Percentiles rank a stretch among this genome's conserved stretches.
These are phyloP conservation scores for Colletotrichum sp. DNA, from an alignment of 2,329 filamentous ascomycete genomes.

Conservation along the genomic window DNA sequence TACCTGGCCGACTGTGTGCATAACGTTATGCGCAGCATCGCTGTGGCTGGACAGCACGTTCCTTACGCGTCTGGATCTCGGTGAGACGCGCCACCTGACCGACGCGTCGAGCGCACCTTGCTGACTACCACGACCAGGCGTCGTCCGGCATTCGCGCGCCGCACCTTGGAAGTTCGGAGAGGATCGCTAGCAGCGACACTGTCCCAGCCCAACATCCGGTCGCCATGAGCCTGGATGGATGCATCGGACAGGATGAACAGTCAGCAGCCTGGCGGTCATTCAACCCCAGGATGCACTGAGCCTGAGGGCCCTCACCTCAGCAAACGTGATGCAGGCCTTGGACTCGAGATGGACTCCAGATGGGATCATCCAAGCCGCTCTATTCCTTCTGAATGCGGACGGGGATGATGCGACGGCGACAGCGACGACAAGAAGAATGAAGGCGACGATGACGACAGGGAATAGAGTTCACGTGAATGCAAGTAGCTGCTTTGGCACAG, in stretches of 20 bases:
- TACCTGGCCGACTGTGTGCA: not conserved
- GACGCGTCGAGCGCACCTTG: not conserved
- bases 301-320: not conserved
- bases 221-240: not conserved
- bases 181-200: not conserved
- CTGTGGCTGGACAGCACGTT: not conserved
- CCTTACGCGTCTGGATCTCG: not conserved
- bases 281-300: not conserved
- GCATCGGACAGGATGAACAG: not conserved
- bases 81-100: not conserved
- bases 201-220: not conserved
- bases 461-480: not conserved
- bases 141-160: not conserved
- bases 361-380: not conserved
- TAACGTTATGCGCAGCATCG: not conserved
- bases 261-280: not conserved
- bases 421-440: not conserved
- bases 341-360: not conserved
- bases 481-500: not conserved
- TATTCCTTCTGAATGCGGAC: not conserved
- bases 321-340: not conserved
- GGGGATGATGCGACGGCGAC: not conserved
- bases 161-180: no score
- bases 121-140: not conserved
- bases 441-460: not conserved